phyloP scores from a whole-genome alignment of 805 yeast genomes.

The Hanseniaspora occidentalis region DNA sequence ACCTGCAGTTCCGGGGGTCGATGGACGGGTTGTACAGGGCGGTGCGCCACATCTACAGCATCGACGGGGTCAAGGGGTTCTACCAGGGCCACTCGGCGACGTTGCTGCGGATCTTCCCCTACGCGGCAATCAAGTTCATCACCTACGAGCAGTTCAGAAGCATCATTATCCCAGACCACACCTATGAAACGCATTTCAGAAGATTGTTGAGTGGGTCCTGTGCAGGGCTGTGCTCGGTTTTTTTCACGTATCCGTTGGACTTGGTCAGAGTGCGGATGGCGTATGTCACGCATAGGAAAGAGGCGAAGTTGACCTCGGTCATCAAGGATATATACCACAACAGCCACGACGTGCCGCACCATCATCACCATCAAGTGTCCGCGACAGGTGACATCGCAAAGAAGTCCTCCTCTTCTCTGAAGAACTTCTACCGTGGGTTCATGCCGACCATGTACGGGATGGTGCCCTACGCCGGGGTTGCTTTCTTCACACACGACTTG shows the following conservation, averaged over 20 bases:
- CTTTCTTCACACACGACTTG: slow-evolving; percentile 86
- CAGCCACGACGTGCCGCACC: no score
- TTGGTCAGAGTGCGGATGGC: slow-evolving; percentile 85
- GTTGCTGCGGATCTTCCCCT: slow-evolving; percentile 80
- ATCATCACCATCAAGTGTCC: no score
- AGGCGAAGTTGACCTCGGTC: slow-evolving; percentile 17
- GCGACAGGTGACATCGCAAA: neutral
- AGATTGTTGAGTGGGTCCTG: slow-evolving; percentile 81
- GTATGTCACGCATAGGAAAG: slow-evolving; percentile 49
- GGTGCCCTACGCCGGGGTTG: slow-evolving; percentile 97
- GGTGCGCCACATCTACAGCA: slow-evolving; percentile 45
- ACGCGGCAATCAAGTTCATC: slow-evolving; percentile 93
- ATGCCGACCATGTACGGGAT: slow-evolving; percentile 89
- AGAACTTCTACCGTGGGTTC: slow-evolving; percentile 86
- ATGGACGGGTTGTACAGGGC: slow-evolving; percentile 68
- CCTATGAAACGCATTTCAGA: slow-evolving; percentile 69
- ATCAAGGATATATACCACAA: slow-evolving; percentile 18
- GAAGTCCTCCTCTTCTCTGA: neutral
- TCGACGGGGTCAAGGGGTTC: slow-evolving; percentile 69
- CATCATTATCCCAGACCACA: slow-evolving; percentile 58
- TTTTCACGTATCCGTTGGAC: slow-evolving; percentile 85
- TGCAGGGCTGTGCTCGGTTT: slow-evolving; percentile 79
- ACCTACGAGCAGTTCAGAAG: slow-evolving; percentile 89
- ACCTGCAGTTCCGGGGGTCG: slow-evolving; percentile 66
- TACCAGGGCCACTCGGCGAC: slow-evolving; percentile 97